Conservation (phyloP, 1,284 basidiomycete species). For the Hymenochaete sp. region DNA sequence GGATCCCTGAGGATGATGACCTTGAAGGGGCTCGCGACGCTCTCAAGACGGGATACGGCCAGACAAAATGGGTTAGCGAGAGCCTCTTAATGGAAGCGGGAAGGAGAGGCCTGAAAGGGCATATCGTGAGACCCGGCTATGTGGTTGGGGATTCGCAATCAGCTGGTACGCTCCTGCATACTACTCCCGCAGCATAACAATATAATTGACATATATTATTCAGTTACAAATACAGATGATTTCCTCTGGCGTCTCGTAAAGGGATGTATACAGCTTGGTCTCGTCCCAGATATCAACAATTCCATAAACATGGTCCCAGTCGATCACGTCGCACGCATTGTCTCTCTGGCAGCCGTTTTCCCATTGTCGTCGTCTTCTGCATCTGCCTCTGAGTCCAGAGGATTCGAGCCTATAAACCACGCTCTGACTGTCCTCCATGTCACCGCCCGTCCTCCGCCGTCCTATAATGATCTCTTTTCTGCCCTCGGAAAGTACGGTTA, state of each 20-base stretch:
- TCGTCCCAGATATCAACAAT: conserved; percentile 97
- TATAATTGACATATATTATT: conserved; percentile 15
- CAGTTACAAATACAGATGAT: conserved; percentile 98
- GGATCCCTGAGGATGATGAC: conserved; percentile 84
- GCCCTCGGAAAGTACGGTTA: conserved; percentile 79
- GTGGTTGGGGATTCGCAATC: conserved; percentile 88
- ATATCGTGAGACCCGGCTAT: conserved; percentile 91
- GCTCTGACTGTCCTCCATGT: conserved; percentile 77
- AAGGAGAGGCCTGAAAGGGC: conserved; percentile 76
- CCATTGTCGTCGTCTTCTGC: no score
- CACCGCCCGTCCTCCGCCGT: conserved; percentile 78
- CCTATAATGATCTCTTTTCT: conserved; percentile 85
- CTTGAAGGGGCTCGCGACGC: conserved; percentile 77
- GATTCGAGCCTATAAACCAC: conserved; percentile 23
- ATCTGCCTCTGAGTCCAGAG: background rate
- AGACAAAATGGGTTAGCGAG: conserved; percentile 98
- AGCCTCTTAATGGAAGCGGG: conserved; percentile 90
- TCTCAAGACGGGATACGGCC: conserved; percentile 91
- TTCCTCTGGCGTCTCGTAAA: conserved; percentile 99
- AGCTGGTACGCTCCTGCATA: conserved; percentile 52
- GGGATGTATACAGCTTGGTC: conserved; percentile 92
- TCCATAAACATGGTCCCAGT: conserved; percentile 98
- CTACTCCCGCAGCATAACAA: conserved; percentile 10
- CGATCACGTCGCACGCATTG: conserved; percentile 87
- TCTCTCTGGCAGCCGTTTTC: conserved; percentile 60